Base-by-base conservation (phyloP, 2,329 filamentous ascomycete genomes). In the Neopestalotiopsis clavispora region DNA sequence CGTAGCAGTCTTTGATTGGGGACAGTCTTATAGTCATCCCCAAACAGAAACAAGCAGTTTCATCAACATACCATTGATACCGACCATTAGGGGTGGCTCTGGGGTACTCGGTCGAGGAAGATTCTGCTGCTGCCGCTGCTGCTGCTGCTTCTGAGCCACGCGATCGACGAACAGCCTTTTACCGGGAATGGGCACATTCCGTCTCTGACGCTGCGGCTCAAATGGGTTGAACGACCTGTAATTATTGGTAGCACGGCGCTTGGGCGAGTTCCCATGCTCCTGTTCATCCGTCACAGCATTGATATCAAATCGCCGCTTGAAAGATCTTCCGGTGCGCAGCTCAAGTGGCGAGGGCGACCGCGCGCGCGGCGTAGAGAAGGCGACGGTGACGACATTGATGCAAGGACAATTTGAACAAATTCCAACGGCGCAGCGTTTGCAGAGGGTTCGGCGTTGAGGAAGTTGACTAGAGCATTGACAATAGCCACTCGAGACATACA, bases 171-270 rank as follows among this genome's bases (percentile, higher is more conserved):
- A 70, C 40, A 30, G 65, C 13, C 23, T 60, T 40, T 45, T 52
- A n/a, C 42, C 63, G 7, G 63, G 28, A n/a, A 49, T n/a, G 58
- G 67, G 42, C 64, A 40, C n/a, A 49, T 71, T 34, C 65, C 58
- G n/a, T 73, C 67, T 14, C 69, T 63, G 28, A 71, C 69, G 14
- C 2, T 63, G 23, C 45, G 65, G 56, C 9, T 45, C 58, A 23
- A 71, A 71, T 20, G 67, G 73, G 38, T 75, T 69, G 34, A 77
- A 74, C 30, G 23, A 73, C 66, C 4, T 67, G 67, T 30, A 73
- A 59, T 12, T 71, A 72, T 66, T 73, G 69, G 59, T 68, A 61
- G 5, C 64, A 38, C 28, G 65, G 45, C 56, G 69, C 57, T 76
- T 74, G 1, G 68, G 69, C 4, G 71, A 52, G 2, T 68, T 68